Base-by-base conservation (phyloP, 441 rosid genomes). In the Euphorbia celastroides region DNA sequence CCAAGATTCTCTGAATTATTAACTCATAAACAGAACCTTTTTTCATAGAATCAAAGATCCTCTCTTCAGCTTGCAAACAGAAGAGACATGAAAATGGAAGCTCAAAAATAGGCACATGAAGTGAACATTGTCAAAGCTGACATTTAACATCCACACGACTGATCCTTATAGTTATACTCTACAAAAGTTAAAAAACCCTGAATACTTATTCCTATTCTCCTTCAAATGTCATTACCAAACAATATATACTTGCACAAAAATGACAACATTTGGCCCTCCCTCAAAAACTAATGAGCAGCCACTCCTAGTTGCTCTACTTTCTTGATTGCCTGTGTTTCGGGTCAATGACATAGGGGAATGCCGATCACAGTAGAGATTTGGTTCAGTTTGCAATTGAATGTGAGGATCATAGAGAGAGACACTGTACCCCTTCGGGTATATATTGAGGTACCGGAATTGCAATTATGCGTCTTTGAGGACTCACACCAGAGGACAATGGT, bases 351-450 rank as follows among this genome's bases (percentile, higher is more conserved):
- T n/a, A 62, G 64, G 20, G 70, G 76, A 72, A 70, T 72, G 70
- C 75, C 62, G 64, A 61, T 57, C 31, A 57, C 46, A 57, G 72
- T 32, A 65, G 55, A 38, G 44, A 38, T 7, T 10, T 38, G 71
- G 57, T 69, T 71, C 72, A 62, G 71, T 68, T 60, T 61, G 59
- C 50, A 27, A 60, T 27, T 22, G 48, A 34, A 60, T 34, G 50
- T 17, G 56, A 52, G 69, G 48, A 76, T 87, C 84, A 90, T 71
- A 93, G 86, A 60, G 96, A 78, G 51, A 87, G 86, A 81, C 98
- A 93, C 64, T 84, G 93, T 82, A 85, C 90, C 82, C 81, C 81
- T 61, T 90, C 97, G 34, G 97, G 97, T 55, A 91, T 78, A 74
- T 80, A 77, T 73, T 69, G 80, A 50, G 98, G 95, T 81, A 89